Base-by-base conservation (phyloP, 106 monocot species). In the Dioscorea zingiberensis region DNA sequence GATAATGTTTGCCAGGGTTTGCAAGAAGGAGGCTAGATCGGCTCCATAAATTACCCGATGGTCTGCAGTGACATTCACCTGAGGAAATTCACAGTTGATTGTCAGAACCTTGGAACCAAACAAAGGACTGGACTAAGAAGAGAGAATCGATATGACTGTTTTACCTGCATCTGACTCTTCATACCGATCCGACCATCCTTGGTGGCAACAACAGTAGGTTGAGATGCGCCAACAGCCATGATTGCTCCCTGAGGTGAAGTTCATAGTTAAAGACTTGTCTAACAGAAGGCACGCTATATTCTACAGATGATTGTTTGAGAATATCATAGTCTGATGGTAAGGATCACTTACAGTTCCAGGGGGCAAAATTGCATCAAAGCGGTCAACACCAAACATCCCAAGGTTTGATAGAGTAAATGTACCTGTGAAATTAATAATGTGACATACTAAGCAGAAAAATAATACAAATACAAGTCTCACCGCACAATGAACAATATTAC, bases 401-500 rank as follows among this genome's bases (percentile, higher is more conserved):
- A 93, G 88, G 72, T 88, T 88, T 69, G 85, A 88, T 44, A 93
- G 73, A 70, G 93, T 93, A 59, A 93, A 93, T n/a, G 93, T 93
- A 24, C 88, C 93, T 93, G 59, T 58, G 38, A 71, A 47, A 69
- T 13, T 11, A 67, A 51, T 14, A 27, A 24, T 7, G 27, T 44
- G 19, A 62, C 10, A 62, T 62, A 17, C 16, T 61, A 15, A 29
- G 61, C 13, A 27, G 17, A 16, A 61, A 3, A 18, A n/a, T n/a
- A n/a, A n/a, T n/a, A n/a, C n/a, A 4, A 53, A 53, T 53, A 15
- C 51, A 18, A 53, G 38, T 2, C n/a, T n/a, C n/a, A n/a, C n/a
- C n/a, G n/a, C n/a, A n/a, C 10, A 10, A 10, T 2, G 38, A 38
- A 38, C 38, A 38, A 6, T 19, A 18, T 53, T 19, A 18, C 51